Percentiles rank a stretch among this genome's conserved stretches.
Evolutionary conservation across 1,284 basidiomycete species (phyloP).

Genomic region (Rhodotorula sp.): DNA sequence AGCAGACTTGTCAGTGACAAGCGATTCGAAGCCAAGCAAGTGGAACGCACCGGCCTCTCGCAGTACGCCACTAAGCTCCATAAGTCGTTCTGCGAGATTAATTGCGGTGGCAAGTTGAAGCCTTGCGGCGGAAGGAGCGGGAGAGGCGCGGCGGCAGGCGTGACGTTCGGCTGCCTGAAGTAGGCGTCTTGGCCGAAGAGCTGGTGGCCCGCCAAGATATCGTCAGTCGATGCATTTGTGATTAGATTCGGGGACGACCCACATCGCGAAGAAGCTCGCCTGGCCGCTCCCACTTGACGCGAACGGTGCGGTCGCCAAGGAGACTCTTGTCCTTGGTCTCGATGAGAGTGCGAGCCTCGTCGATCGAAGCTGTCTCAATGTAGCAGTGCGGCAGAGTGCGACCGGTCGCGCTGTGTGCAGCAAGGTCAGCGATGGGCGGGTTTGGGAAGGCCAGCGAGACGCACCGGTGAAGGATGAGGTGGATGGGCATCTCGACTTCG

Average conservation of each 20-base stretch:
- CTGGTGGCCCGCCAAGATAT: background rate
- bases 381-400: conserved; percentile 41
- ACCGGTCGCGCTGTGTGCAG: conserved; percentile 17
- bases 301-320: conserved; percentile 35
- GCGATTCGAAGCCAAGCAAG: background rate
- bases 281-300: conserved; percentile 37
- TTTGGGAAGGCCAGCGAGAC: conserved; percentile 3
- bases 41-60: background rate
- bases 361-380: conserved; percentile 19
- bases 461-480: conserved; percentile 37
- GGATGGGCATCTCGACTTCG: conserved; percentile 19
- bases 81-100: conserved; percentile 8
- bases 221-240: background rate
- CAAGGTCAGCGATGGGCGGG: background rate
- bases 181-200: conserved; percentile 18
- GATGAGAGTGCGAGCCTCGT: conserved; percentile 15
- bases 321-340: conserved; percentile 9
- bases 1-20: background rate
- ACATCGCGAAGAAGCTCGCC: conserved; percentile 40
- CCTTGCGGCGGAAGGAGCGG: conserved; percentile 27
- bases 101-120: conserved; percentile 5
- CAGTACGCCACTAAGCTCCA: background rate
- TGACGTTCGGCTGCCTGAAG: conserved; percentile 6
- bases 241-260: background rate
- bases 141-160: conserved; percentile 28